Evolutionary conservation across 345 rosid species (phyloP).

Genomic region (Moricandia arvensis): DNA sequence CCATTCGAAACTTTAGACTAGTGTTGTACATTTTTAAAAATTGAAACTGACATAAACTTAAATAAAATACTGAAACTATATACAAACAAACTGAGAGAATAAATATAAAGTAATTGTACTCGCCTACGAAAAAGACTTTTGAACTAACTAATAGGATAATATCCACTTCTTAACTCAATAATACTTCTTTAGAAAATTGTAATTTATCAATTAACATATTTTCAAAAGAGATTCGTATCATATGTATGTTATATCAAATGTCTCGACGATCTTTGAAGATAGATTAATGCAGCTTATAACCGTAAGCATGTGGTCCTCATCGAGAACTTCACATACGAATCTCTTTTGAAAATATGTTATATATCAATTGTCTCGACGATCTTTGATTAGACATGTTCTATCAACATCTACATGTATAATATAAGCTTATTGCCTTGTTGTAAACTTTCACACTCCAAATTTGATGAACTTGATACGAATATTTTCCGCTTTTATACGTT

Average conservation of each 20-base stretch:
- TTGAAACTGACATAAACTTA: too few relatives aligned
- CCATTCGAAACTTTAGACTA: too few relatives aligned
- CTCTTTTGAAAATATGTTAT: background rate
- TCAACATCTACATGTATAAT: background rate
- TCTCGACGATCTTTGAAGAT: too few relatives aligned
- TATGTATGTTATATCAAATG: too few relatives aligned
- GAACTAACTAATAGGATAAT: conserved; percentile 26
- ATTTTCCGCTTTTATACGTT: background rate
- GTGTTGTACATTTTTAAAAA: too few relatives aligned
- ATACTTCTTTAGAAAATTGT: background rate
- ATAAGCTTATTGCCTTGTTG: background rate
- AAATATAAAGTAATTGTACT: background rate
- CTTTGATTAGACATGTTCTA: background rate
- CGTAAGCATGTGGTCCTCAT: conserved; percentile 21
- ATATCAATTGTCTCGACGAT: background rate
- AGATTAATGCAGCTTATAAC: background rate
- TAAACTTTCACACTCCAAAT: background rate
- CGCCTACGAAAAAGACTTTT: conserved; percentile 28
- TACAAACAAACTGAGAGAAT: too few relatives aligned
- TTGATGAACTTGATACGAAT: background rate
- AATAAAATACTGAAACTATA: too few relatives aligned
- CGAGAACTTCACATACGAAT: conserved; percentile 26
- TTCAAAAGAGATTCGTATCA: too few relatives aligned
- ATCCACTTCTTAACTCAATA: conserved; percentile 11
- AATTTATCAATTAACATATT: too few relatives aligned